Percentiles rank a stretch among this genome's conserved stretches.
These are phyloP conservation scores for Rhodocollybia butyracea DNA, from an alignment of 768 basidiomycete genomes.

Conservation along the genomic window DNA sequence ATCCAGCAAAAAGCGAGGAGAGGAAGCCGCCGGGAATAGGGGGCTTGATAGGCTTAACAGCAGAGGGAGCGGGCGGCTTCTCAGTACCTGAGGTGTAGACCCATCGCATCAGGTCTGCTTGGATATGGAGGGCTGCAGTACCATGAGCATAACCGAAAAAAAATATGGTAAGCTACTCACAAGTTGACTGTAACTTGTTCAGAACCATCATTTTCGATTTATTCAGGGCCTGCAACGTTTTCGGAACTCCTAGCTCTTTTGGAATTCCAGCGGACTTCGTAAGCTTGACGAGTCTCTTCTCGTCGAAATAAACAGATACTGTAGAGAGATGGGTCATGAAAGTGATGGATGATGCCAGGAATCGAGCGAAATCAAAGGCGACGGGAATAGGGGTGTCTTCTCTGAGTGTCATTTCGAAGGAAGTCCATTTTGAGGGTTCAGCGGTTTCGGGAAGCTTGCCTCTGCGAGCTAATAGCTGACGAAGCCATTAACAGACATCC, in stretches of 20 bases:
- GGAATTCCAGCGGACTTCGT: conserved; percentile 59
- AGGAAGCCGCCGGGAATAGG: conserved; percentile 41
- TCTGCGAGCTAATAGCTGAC: conserved; percentile 84
- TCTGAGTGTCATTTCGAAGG: conserved; percentile 85
- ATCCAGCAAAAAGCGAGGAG: conserved; percentile 39
- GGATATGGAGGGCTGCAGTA: conserved; percentile 65
- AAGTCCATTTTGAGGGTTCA: conserved; percentile 62
- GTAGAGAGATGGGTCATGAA: conserved; percentile 83
- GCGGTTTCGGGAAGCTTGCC: conserved; percentile 53
- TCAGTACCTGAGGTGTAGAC: conserved; percentile 67
- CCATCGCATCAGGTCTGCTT: conserved; percentile 78
- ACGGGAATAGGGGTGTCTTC: conserved; percentile 78
- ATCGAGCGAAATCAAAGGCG: conserved; percentile 84
- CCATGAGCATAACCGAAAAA: conserved; percentile 5
- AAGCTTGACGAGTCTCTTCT: conserved; percentile 63
- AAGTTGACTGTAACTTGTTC: conserved; percentile 55
- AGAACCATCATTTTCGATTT: conserved; percentile 66
- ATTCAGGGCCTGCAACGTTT: conserved; percentile 54
- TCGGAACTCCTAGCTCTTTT: conserved; percentile 48
- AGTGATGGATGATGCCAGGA: conserved; percentile 87
- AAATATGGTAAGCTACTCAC: conserved; percentile 34
- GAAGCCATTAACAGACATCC: conserved; percentile 96
- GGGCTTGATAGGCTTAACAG: conserved; percentile 28
- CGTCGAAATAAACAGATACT: conserved; percentile 82
- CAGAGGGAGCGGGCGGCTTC: conserved; percentile 42